phyloP scores from a whole-genome alignment of 108 stramenopile species.

The Cyclotella sp. region DNA sequence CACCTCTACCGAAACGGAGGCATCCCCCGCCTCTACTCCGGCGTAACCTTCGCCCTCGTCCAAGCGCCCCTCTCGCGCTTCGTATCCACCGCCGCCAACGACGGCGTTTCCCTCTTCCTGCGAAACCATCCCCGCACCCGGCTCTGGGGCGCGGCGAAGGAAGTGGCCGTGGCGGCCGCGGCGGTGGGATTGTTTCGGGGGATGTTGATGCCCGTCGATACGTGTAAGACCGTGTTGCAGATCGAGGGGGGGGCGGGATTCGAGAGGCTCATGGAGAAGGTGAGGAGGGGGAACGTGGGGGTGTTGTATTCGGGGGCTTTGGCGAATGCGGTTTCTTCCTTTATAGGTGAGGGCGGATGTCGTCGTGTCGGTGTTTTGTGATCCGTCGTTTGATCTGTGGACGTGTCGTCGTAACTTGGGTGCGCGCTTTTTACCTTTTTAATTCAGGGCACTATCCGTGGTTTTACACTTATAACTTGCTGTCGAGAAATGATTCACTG shows the following conservation, averaged over 20 bases:
- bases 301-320: slow-evolving; percentile 79
- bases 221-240: slow-evolving; percentile 96
- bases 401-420: too few relatives aligned
- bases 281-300: slow-evolving; percentile 68
- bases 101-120: slow-evolving; percentile 78
- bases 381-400: background rate
- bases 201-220: slow-evolving; percentile 82
- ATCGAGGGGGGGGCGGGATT: slow-evolving; percentile 84
- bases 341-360: slow-evolving; percentile 29
- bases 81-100: slow-evolving; percentile 93
- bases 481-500: slow-evolving; percentile 55
- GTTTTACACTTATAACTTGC: slow-evolving; percentile 80
- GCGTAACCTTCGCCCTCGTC: slow-evolving; percentile 89
- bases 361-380: background rate
- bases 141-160: slow-evolving; percentile 78
- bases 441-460: slow-evolving; percentile 76
- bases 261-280: slow-evolving; percentile 62
- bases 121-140: slow-evolving; percentile 48
- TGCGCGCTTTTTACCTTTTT: background rate
- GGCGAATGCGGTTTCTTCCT: slow-evolving; percentile 68
- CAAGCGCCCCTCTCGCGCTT: slow-evolving; percentile 93
- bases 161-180: slow-evolving; percentile 76
- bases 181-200: slow-evolving; percentile 90
- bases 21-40: slow-evolving; percentile 91
- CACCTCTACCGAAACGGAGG: slow-evolving; percentile 88